phyloP scores from a whole-genome alignment of 306 rosid species.

The Astragalus glycyphyllos region DNA sequence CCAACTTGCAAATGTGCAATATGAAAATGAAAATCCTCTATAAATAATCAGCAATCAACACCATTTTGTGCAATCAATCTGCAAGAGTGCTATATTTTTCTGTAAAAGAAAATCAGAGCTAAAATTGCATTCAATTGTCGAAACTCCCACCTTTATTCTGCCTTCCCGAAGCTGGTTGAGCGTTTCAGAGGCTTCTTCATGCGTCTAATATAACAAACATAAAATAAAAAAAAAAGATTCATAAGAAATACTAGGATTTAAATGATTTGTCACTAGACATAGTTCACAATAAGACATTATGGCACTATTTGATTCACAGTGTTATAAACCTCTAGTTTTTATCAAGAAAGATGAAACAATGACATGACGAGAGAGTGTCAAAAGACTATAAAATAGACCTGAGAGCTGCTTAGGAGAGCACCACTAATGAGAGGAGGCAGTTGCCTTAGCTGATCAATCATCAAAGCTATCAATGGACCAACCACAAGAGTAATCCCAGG shows the following conservation, averaged over 20 bases:
- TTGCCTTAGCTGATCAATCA: slow-evolving; percentile 90
- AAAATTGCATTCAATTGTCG: slow-evolving; percentile 11
- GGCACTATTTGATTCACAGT: not conserved
- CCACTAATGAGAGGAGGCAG: slow-evolving; percentile 79
- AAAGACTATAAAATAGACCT: slow-evolving; percentile 54
- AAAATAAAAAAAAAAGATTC: not conserved
- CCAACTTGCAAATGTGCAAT: slow-evolving; percentile 13
- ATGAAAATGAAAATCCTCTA: slow-evolving; percentile 2
- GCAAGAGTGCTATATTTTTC: slow-evolving; percentile 19
- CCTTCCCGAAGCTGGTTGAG: slow-evolving; percentile 74
- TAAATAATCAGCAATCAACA: slow-evolving; percentile 1
- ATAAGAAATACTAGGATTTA: not conserved
- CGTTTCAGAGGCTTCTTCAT: slow-evolving; percentile 73
- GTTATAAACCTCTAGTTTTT: not conserved
- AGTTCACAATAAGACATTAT: not conserved
- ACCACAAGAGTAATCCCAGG: slow-evolving; percentile 87
- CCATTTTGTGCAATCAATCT: slow-evolving; percentile 31
- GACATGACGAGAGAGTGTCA: not conserved
- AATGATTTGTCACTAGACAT: not conserved
- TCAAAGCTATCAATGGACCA: slow-evolving; percentile 88
- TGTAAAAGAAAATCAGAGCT: slow-evolving; percentile 15
- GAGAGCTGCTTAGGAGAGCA: slow-evolving; percentile 76
- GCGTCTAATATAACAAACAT: slow-evolving; percentile 57
- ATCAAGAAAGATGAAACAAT: slow-evolving; percentile 2
- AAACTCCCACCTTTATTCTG: slow-evolving; percentile 61